phyloP scores from a whole-genome alignment of 2,329 filamentous ascomycete genomes.

The Diaporthe eres region DNA sequence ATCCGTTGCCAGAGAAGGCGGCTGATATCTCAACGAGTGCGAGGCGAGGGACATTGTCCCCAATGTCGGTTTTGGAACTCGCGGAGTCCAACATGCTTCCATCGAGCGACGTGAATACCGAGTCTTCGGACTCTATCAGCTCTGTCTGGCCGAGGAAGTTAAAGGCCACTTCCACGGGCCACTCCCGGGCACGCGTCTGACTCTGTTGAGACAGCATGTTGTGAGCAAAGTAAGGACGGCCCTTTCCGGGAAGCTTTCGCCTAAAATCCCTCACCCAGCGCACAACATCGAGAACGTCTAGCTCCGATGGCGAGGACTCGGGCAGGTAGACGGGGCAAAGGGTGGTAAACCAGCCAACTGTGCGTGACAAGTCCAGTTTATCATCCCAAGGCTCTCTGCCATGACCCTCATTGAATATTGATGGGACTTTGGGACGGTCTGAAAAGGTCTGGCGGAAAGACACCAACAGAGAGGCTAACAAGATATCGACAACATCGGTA shows the following conservation, averaged over 20 bases:
- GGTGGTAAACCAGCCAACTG: slow-evolving; percentile 9
- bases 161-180: neutral
- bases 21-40: slow-evolving; percentile 18
- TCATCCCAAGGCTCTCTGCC: slow-evolving; percentile 10
- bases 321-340: slow-evolving; percentile 7
- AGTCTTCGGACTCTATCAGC: neutral
- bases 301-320: neutral
- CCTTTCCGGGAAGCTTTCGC: slow-evolving; percentile 8
- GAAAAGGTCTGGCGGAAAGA: slow-evolving; percentile 8
- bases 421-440: neutral
- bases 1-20: neutral
- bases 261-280: slow-evolving; percentile 6
- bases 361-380: neutral
- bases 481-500: slow-evolving; percentile 3
- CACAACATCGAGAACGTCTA: neutral
- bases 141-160: slow-evolving; percentile 9
- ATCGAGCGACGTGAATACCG: neutral
- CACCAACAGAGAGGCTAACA: slow-evolving; percentile 6
- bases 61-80: neutral
- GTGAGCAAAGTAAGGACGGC: slow-evolving; percentile 17
- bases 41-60: neutral
- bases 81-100: neutral
- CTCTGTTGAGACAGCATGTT: neutral
- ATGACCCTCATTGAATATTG: slow-evolving; percentile 13
- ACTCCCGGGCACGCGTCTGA: neutral